Percentiles rank a stretch among this genome's conserved stretches.
phyloP scores from a whole-genome alignment of 2,329 filamentous ascomycete species.

The Arachnopeziza araneosa region DNA sequence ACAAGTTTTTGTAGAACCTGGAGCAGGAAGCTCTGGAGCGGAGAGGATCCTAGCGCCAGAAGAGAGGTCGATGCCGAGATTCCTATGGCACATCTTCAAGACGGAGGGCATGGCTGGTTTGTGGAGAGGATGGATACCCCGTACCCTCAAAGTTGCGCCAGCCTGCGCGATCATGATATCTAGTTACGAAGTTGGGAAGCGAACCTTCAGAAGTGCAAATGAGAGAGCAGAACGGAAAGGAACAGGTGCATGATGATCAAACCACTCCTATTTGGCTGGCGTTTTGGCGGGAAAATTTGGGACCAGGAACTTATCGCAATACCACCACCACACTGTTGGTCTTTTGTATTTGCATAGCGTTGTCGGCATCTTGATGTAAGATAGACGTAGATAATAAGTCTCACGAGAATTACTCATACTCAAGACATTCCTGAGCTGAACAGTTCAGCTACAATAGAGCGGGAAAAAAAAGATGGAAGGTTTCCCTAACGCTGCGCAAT shows the following conservation, averaged over 20 bases:
- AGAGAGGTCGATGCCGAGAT: conserved; percentile 69
- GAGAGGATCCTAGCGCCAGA: conserved; percentile 53
- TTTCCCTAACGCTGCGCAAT: too few relatives aligned
- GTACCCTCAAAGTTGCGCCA: conserved; percentile 90
- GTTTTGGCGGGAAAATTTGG: conserved; percentile 9
- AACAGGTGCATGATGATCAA: conserved; percentile 14
- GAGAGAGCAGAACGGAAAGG: conserved; percentile 35
- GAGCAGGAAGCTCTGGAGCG: conserved; percentile 29
- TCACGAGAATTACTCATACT: too few relatives aligned
- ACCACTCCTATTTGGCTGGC: conserved; percentile 1
- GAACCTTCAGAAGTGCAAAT: conserved; percentile 74
- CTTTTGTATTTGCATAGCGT: conserved; percentile 22
- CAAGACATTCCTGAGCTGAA: too few relatives aligned
- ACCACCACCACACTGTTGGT: conserved; percentile 3
- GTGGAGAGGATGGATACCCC: conserved; percentile 86
- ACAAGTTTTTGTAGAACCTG: conserved; percentile 68
- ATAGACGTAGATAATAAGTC: background rate
- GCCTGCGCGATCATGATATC: conserved; percentile 99
- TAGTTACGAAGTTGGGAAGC: conserved; percentile 94
- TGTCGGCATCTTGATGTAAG: conserved; percentile 10
- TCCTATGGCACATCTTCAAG: conserved; percentile 86
- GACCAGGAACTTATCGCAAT: background rate
- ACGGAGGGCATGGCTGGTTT: conserved; percentile 76
- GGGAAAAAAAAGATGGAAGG: too few relatives aligned
- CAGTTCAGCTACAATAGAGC: too few relatives aligned